Evolutionary conservation across 2,329 filamentous ascomycete species (phyloP), one percentile per base, ranked within the genome.

Genomic region (Microdochium paspali): DNA sequence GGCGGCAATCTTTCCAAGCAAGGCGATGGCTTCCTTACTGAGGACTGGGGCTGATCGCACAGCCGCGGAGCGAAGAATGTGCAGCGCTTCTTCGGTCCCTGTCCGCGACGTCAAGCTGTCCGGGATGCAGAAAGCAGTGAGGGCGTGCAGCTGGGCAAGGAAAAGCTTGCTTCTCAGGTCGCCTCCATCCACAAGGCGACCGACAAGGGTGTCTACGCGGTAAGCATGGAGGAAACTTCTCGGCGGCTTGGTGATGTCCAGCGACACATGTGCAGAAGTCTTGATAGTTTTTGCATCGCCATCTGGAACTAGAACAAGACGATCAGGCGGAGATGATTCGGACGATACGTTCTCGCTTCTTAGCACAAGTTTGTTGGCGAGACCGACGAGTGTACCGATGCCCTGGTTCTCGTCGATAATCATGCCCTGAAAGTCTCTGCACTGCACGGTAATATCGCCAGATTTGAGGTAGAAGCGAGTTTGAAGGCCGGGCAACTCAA

Each of bases 21-120:
- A 45, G 1, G 55, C 42, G 2, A 65, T 46, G 4, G 73, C 62
- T 0, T 62, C 61, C 0, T 49, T 21, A 2, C 58, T 58, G 0
- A 82, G 59, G 1, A 53, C 44, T 2, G 64, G 57, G 44, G 74
- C 73, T 0, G 78, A 82, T 18, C 61, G 56, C 0, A 79, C 58
- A 0, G 74, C 65, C 0, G 74, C 74, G 0, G 73, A 76, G 0
- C 49, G 40, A 1, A 83, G 56, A 1, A 78, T 74, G 0, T 55
- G 51, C 0, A 82, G 53, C 0, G 77, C 74, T 43, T 74, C 58
- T 51, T 83, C 78, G 0, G 75, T 79, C 0, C 80, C 79, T 0
- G 76, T 82, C 4, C 60, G 58, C 0, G 54, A 44, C 0, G 71
- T 76, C 0, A 81, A 61, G 0, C 59, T 61, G 52, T 82, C 78